phyloP scores from a whole-genome alignment of 495 filamentous ascomycete genomes.

The Penicillium pulvis region DNA sequence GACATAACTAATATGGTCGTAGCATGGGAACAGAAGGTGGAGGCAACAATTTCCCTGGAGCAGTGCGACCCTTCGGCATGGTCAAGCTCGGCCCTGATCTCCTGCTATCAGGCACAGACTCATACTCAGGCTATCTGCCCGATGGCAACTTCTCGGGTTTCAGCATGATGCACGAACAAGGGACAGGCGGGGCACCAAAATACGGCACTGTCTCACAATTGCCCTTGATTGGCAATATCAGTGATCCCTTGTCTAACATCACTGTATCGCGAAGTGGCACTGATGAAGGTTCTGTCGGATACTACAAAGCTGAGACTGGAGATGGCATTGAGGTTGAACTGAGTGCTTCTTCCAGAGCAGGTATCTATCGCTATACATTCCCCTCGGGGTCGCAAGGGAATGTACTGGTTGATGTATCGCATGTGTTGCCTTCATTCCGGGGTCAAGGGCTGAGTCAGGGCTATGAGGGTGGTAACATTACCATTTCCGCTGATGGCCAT shows the following conservation, averaged over 20 bases:
- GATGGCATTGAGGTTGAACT: slow-evolving; percentile 62
- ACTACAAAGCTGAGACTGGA: slow-evolving; percentile 59
- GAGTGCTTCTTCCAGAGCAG: slow-evolving; percentile 61
- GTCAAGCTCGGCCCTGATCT: slow-evolving; percentile 72
- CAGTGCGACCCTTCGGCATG: slow-evolving; percentile 65
- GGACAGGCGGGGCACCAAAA: slow-evolving; percentile 74
- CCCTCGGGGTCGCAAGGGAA: slow-evolving; percentile 40
- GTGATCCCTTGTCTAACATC: slow-evolving; percentile 59
- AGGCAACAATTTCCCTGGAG: slow-evolving; percentile 73
- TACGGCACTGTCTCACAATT: slow-evolving; percentile 71
- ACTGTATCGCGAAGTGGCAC: slow-evolving; percentile 50
- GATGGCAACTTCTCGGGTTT: slow-evolving; percentile 66
- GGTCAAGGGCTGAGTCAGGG: slow-evolving; percentile 61
- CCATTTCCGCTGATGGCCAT: slow-evolving; percentile 50
- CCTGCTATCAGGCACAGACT: slow-evolving; percentile 50
- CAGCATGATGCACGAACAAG: slow-evolving; percentile 73
- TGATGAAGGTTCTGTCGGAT: slow-evolving; percentile 62
- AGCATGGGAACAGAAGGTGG: slow-evolving; percentile 46
- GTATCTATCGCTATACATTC: slow-evolving; percentile 65
- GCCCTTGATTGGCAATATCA: slow-evolving; percentile 55
- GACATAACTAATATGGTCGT: background rate
- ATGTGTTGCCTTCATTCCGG: slow-evolving; percentile 65
- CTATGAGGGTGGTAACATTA: slow-evolving; percentile 67
- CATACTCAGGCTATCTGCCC: slow-evolving; percentile 66
- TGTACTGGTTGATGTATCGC: slow-evolving; percentile 70